Evolutionary conservation across 192 early-diverging fungal species (phyloP), one percentile per base, ranked within the genome.

Genomic region (Podila horticola): DNA sequence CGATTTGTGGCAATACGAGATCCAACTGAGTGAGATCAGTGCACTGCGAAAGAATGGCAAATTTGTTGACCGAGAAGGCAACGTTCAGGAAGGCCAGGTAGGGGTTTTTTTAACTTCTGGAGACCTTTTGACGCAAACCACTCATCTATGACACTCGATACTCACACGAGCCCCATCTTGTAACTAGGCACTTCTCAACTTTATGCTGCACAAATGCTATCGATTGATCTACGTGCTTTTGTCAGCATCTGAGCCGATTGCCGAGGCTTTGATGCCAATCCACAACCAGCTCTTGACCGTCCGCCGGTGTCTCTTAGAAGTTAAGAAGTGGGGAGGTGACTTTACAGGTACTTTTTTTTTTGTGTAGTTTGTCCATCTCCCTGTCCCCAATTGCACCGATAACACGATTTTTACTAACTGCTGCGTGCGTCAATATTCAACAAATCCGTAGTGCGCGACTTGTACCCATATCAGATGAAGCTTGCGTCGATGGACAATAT

Each of bases 401-500:
- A 17, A 17, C 1, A 17, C 3, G 4, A 3, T 45, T 45, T 45
- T 45, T 45, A 45, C 15, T 17, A 17, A 45, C 15, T 1, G 41
- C 8, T 3, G 15, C 0, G 41, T 45, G 15, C 41, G 15, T 45
- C 41, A 17, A 45, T 17, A 3, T 12, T 45, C 41, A 17, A 45
- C 11, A 45, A 45, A 0, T 45, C 15, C 15, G 15, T 72, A 88
- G 87, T 86, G 10, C 87, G 89, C 34, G 93, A 95, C 57, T 71
- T 97, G 59, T 92, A 95, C 81, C 93, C 93, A 20, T 97, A 96
- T 84, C 94, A 96, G 83, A 92, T 97, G 90, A 95, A 95, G 70
- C 84, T 97, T 49, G 87, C 92, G 0, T 90, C 88, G 34, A 92
- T 97, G 76, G 94, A 97, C 60, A 91, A 92, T 62, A 67, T 93